Evolutionary conservation across 2,329 filamentous ascomycete species (phyloP), one percentile per base, ranked within the genome.

Genomic region (Lithohypha guttulata): DNA sequence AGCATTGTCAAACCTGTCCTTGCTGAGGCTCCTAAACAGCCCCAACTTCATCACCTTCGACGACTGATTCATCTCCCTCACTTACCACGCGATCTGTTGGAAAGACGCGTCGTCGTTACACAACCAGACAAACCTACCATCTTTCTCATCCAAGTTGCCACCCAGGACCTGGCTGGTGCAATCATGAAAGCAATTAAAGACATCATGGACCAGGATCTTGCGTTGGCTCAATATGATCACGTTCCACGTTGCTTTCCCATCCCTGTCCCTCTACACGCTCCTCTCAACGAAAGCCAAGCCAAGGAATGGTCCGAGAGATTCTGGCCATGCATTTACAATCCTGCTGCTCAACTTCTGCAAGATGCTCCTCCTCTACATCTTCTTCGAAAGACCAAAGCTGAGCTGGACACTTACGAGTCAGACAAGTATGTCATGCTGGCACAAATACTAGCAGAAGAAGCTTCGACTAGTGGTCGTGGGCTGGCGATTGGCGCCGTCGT

Each of bases 271-370:
- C 51, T 62, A 8, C 53, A 61, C 21, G 60, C 64, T 2, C 64
- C 64, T 3, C 50, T 62, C 31, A 62, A 54, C 21, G 29, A 47
- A 2, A 42, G 48, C n/a, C 62, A 66, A 52, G 61, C 64, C n/a
- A 52, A 60, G 17, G 48, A 51, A 40, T 66, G 64, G 64, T 56
- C 58, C 6, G 54, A 55, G 15, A 57, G 46, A 9, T 51, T 61
- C 29, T 67, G 64, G 64, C 64, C 64, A 1, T 59, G 62, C 21
- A 52, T 55, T 8, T 68, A 56, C 52, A 68, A 68, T 46, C 60
- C 63, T 14, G 60, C 64, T 4, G 58, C 63, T 6, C 60, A 63
- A 6, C 54, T 61, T n/a, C 52, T 60, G 20, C 57, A 58, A 32
- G 53, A 64, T 46, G 60, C 62, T 1, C 63, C 64, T 2, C 62